phyloP scores from a whole-genome alignment of 169 alveolate species.

The Eimeria zaria region DNA sequence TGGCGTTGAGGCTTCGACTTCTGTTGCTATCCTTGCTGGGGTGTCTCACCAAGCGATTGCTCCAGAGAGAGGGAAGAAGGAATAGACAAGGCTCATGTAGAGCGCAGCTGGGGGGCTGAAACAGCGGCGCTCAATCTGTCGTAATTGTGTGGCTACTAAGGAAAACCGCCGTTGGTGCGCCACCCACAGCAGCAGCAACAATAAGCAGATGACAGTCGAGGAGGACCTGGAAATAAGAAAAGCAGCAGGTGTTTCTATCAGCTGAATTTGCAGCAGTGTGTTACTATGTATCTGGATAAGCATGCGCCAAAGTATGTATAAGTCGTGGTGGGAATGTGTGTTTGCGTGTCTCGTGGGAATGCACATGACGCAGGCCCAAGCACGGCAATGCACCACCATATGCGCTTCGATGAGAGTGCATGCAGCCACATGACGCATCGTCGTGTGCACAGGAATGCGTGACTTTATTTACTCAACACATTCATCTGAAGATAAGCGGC shows the following conservation, averaged over 20 bases:
- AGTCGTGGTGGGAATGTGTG: not conserved
- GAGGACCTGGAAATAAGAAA: not conserved
- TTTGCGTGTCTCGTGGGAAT: not conserved
- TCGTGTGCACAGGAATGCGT: not conserved
- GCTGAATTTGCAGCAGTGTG: not conserved
- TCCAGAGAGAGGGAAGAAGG: slow-evolving; percentile 68
- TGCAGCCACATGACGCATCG: not conserved
- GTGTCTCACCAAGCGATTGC: slow-evolving; percentile 39
- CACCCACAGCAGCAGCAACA: slow-evolving; percentile 65
- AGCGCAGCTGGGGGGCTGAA: slow-evolving; percentile 52
- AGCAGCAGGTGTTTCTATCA: not conserved
- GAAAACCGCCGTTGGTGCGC: slow-evolving; percentile 66
- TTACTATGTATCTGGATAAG: not conserved
- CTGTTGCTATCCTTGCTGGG: not conserved
- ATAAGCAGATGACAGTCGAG: slow-evolving; percentile 19
- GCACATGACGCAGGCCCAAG: not conserved
- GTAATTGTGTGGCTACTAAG: slow-evolving; percentile 19
- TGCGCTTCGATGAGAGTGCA: not conserved
- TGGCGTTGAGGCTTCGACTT: not conserved
- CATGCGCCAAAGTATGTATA: not conserved
- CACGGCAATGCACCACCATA: not conserved
- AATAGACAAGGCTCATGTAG: slow-evolving; percentile 47
- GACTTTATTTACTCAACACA: not conserved
- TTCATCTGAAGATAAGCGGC: not conserved
- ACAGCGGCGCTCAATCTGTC: slow-evolving; percentile 56